phyloP scores from a whole-genome alignment of 257 asterid species.

The Ballota nigra region DNA sequence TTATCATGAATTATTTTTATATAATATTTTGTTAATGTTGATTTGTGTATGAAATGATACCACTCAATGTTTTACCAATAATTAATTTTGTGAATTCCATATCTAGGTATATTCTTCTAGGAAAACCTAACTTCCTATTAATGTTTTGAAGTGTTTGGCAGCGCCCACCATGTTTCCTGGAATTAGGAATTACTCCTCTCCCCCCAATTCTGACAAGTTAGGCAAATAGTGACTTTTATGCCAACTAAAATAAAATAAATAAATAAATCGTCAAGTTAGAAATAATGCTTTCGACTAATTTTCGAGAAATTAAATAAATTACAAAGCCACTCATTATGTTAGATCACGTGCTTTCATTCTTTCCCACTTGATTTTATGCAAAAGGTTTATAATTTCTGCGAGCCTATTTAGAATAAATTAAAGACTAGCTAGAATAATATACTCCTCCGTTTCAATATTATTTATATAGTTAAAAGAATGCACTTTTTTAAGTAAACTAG shows the following conservation, averaged over 20 bases:
- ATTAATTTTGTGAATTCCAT: too few species aligned
- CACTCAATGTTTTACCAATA: too few species aligned
- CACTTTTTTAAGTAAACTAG: too few species aligned
- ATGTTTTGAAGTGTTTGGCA: not conserved
- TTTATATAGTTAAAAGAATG: too few species aligned
- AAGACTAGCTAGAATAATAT: too few species aligned
- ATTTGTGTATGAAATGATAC: too few species aligned
- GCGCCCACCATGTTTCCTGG: slow-evolving; percentile 26
- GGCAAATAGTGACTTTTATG: slow-evolving; percentile 14
- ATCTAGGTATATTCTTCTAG: not conserved
- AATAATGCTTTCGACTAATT: not conserved
- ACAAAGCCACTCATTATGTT: not conserved
- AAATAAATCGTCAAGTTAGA: not conserved
- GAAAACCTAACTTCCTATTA: not conserved
- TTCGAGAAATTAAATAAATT: too few species aligned
- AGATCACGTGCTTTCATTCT: not conserved
- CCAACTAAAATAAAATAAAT: not conserved
- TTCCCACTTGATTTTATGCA: not conserved
- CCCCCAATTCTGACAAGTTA: slow-evolving; percentile 1
- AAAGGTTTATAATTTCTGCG: too few species aligned
- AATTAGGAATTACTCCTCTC: not conserved
- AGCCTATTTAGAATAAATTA: too few species aligned
- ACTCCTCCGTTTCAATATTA: too few species aligned
- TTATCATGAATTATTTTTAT: too few species aligned
- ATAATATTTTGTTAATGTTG: too few species aligned